Evolutionary conservation across 2,329 filamentous ascomycete genomes (phyloP), one percentile per base, ranked within the genome.

Genomic region (Atkinsonella hypoxylon): DNA sequence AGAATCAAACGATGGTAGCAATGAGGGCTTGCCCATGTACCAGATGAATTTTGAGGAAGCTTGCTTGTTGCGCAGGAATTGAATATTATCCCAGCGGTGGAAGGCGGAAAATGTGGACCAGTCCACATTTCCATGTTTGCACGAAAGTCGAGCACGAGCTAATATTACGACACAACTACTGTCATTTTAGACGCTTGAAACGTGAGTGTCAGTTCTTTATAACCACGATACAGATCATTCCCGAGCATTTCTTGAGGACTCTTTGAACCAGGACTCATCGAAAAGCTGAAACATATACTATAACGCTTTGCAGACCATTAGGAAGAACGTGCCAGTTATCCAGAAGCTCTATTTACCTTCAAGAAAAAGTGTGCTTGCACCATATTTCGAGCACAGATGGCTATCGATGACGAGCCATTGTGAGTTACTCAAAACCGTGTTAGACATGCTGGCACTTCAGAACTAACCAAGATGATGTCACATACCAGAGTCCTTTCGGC

Each of bases 401-500:
- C 60, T 51, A 68, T 65, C 57, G 71, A 75, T 52, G 73, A 76
- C 51, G 74, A 77, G 57, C 66, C 72, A 49, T 62, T 78, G 75
- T 76, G 65, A 66, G 70, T 56, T 7, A 13, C 30, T 9, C 11
- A 40, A 30, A 17, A 11, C 44, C 47, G 20, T 34, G 36, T 8
- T 42, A 31, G 26, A 30, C 12, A 20, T 13, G 18, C 17, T 15
- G 2, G 40, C 17, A 32, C 7, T 47, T 12, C 20, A 17, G 10
- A 10, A 9, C 13, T 50, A 41, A 50, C 52, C 54, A 44, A 58
- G 48, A 45, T 40, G 49, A n/a, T 36, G 38, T 39, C 40, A 12
- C 32, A 17, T 12, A 41, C 22, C 40, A 66, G 64, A 56, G 72
- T 74, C 53, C 78, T 93, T 53, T 86, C 86, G 6, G 70, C 77